Evolutionary conservation across 73 alveolate genomes (phyloP).

Genomic region (Paramecium octaurelia): DNA sequence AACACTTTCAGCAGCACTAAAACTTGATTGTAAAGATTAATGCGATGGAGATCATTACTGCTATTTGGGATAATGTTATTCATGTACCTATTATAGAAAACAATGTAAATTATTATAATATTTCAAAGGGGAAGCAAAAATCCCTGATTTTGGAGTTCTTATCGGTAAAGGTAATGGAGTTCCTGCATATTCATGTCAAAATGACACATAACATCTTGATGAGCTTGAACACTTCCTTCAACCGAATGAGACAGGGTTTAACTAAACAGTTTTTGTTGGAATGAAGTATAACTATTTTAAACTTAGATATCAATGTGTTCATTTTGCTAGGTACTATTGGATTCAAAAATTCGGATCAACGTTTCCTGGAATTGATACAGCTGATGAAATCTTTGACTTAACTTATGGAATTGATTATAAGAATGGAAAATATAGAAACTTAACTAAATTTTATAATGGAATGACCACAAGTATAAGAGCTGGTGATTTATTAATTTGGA

Average conservation of each 20-base stretch:
- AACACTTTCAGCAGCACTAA: background rate
- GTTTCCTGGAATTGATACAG: background rate
- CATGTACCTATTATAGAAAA: background rate
- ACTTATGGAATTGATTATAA: background rate
- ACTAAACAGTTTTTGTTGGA: background rate
- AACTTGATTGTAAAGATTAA: background rate
- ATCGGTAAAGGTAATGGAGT: background rate
- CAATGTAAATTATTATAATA: background rate
- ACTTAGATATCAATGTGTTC: conserved; percentile 35
- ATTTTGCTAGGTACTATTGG: conserved; percentile 27
- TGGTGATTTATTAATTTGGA: conserved; percentile 31
- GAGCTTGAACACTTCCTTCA: background rate
- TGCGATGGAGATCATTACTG: conserved; percentile 37
- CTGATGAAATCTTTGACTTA: background rate
- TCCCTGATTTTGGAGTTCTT: background rate
- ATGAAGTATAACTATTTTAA: background rate
- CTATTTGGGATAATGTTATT: background rate
- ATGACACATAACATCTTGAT: background rate
- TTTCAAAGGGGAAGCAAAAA: background rate
- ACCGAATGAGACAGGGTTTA: background rate
- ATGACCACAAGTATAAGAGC: background rate
- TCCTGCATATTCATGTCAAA: background rate
- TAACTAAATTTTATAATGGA: background rate
- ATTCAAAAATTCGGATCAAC: background rate
- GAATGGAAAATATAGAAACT: background rate